Base-by-base conservation (phyloP, 2,329 filamentous ascomycete species). In the Fusarium euwallaceae region DNA sequence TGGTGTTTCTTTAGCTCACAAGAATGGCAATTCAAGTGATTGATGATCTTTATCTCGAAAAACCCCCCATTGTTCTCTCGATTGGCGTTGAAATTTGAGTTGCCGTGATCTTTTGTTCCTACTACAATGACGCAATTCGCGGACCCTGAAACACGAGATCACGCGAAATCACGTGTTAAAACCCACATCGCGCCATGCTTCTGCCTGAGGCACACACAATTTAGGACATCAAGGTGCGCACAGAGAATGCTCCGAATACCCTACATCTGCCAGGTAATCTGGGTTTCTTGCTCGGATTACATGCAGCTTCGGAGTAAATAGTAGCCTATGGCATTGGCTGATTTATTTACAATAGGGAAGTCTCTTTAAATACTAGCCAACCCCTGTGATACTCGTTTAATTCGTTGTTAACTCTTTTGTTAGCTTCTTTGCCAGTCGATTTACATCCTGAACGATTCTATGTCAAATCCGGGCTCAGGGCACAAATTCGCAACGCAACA, bases 91-190 rank as follows among this genome's bases (percentile, higher is more conserved):
- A 32, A 20, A 20, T 8, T 20, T 16, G 4, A 34, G 4, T 37
- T 37, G 12, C 14, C 12, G 20, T 12, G n/a, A 58, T 37, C 32
- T 58, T 58, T 58, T 58, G 12, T 58, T 58, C 53, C 34, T 58
- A 12, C 8, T 36, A 12, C 48, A 55, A 60, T 60, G 56, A 60
- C 56, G 56, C 56, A 60, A 60, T 41, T 58, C 20, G n/a, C 6
- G 32, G 55, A 17, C n/a, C n/a, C 32, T 37, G 20, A 58, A 58
- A 58, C 55, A 58, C 55, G 55, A 58, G 6, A 58, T 58, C 55
- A 39, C 56, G 36, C 56, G 56, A 60, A 60, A n/a, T 60, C 56
- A 60, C 56, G 36, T 60, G 56, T 2, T 37, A 2, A 3, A 4
- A 6, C 20, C 34, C 29, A 53, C 20, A 24, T 24, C 41, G 22